Conservation (phyloP, 2,329 filamentous ascomycete genomes). For the Verruconis gallopava region DNA sequence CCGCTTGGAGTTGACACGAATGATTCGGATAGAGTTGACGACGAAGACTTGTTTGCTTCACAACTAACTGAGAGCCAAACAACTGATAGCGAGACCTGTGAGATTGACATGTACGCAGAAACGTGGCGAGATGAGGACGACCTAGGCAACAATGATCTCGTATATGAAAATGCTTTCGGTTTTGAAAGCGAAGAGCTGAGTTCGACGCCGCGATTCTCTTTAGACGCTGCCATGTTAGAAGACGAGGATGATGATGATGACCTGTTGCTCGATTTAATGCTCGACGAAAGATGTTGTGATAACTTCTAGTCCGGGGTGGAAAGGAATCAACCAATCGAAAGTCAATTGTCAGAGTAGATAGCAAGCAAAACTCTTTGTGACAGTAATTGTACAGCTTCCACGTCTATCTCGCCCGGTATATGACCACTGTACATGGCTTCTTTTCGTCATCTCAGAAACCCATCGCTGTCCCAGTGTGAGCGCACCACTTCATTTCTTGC, state of each 20-base stretch:
- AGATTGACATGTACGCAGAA: too few species aligned
- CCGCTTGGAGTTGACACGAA: neutral
- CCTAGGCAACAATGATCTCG: neutral
- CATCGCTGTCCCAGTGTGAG: too few species aligned
- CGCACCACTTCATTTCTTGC: neutral
- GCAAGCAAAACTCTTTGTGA: neutral
- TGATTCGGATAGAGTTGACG: neutral
- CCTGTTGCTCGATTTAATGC: neutral
- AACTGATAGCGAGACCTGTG: too few species aligned
- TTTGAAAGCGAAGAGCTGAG: neutral
- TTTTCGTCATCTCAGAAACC: too few species aligned
- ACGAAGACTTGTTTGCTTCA: neutral
- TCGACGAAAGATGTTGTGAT: too few species aligned
- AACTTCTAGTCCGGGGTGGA: too few species aligned
- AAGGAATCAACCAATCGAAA: too few species aligned
- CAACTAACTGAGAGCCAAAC: neutral
- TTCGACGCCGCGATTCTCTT: neutral
- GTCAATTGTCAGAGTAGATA: too few species aligned
- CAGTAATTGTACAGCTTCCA: neutral
- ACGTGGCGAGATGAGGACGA: neutral
- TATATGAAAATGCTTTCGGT: constrained; percentile 2
- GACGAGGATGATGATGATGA: neutral
- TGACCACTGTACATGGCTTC: neutral
- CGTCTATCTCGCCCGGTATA: neutral
- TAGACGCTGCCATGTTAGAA: neutral